Evolutionary conservation across 306 rosid species (phyloP).

Genomic region (Pterocarpus santalinus): DNA sequence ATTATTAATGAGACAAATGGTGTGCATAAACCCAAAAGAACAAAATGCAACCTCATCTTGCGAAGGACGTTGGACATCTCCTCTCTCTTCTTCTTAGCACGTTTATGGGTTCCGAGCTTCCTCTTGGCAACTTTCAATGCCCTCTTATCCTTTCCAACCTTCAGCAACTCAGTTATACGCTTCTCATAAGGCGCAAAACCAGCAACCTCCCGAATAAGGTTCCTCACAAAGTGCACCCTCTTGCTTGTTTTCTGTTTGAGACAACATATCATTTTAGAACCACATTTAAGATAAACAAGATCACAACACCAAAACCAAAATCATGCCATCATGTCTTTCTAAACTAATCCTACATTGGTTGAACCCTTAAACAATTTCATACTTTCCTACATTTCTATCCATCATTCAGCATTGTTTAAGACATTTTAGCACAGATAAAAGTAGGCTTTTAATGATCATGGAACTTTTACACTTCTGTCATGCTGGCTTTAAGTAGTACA

Average conservation of each 20-base stretch:
- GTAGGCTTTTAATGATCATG: background rate
- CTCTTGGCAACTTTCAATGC: conserved; percentile 87
- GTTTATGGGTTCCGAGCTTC: conserved; percentile 92
- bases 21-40: background rate
- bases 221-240: conserved; percentile 84
- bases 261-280: conserved; percentile 1
- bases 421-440: background rate
- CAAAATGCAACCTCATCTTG: conserved; percentile 75
- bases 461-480: background rate
- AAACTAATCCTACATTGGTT: background rate
- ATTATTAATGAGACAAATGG: background rate
- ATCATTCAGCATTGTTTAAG: background rate
- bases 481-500: background rate
- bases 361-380: background rate
- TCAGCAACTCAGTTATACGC: conserved; percentile 93
- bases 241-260: conserved; percentile 76
- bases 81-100: conserved; percentile 93
- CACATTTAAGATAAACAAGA: background rate
- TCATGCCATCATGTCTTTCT: background rate
- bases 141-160: conserved; percentile 94
- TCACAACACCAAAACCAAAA: background rate
- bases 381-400: background rate
- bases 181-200: conserved; percentile 95
- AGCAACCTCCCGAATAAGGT: conserved; percentile 82
- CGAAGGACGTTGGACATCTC: conserved; percentile 91